Conservation (phyloP, 1,139 yeast genomes). For the Spathaspora sp. region DNA sequence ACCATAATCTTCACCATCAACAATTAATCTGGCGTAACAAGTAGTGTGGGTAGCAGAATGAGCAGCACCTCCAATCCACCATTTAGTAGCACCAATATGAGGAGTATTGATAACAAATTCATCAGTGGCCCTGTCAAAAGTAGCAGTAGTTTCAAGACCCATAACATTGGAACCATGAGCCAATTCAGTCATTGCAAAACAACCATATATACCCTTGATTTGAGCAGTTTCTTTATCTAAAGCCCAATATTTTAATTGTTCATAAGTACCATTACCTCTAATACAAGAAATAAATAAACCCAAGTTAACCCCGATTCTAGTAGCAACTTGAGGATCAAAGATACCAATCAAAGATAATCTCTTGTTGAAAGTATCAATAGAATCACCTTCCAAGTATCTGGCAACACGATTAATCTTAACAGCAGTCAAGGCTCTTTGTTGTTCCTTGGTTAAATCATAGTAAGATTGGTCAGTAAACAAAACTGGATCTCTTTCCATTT, state of each 20-base stretch:
- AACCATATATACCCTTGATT: constrained; percentile 42
- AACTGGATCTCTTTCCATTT: constrained; percentile 47
- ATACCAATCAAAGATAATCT: constrained; percentile 57
- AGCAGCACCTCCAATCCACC: constrained; percentile 57
- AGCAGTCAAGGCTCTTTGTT: constrained; percentile 39
- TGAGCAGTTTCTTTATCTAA: constrained; percentile 35
- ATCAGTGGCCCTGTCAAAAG: constrained; percentile 39
- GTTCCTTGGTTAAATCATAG: constrained; percentile 38
- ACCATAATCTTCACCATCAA: constrained; percentile 47
- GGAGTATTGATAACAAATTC: constrained; percentile 49
- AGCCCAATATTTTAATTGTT: constrained; percentile 44
- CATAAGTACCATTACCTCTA: constrained; percentile 67
- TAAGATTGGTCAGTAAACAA: constrained; percentile 32
- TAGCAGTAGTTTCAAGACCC: constrained; percentile 49
- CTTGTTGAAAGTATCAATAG: constrained; percentile 35
- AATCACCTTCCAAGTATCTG: constrained; percentile 39
- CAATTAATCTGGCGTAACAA: constrained; percentile 44
- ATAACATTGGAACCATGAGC: constrained; percentile 51
- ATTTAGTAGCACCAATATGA: constrained; percentile 50
- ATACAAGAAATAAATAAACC: constrained; percentile 70
- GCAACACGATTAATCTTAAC: constrained; percentile 37
- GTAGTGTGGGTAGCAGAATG: constrained; percentile 49
- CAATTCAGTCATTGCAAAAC: constrained; percentile 52
- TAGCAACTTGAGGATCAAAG: constrained; percentile 59
- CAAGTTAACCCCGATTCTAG: constrained; percentile 58